Conservation (phyloP, 495 filamentous ascomycete species). For the Lasiosphaeris hirsuta region DNA sequence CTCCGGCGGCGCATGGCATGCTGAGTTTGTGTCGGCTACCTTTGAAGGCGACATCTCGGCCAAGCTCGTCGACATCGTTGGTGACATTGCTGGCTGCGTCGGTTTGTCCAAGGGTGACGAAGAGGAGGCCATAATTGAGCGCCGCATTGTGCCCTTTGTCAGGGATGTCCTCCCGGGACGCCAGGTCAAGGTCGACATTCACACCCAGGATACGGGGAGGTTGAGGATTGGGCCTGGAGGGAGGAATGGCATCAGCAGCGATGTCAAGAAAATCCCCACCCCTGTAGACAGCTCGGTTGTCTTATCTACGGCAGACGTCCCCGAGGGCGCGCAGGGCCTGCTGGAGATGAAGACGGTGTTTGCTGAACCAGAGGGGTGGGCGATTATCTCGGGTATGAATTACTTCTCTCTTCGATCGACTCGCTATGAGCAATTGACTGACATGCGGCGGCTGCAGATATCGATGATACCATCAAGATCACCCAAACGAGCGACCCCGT, state of each 20-base stretch:
- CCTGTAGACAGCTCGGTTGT: constrained; percentile 39
- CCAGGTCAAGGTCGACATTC: constrained; percentile 52
- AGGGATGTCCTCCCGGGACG: constrained; percentile 69
- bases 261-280: constrained; percentile 47
- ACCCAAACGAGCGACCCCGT: constrained; percentile 75
- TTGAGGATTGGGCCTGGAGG: constrained; percentile 67
- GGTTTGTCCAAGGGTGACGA: constrained; percentile 63
- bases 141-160: constrained; percentile 72
- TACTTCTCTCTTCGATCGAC: background rate
- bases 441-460: constrained; percentile 50
- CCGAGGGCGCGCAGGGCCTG: constrained; percentile 44
- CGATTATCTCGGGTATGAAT: constrained; percentile 66
- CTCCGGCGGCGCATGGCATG: constrained; percentile 58
- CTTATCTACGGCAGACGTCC: constrained; percentile 44
- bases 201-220: constrained; percentile 38
- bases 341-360: constrained; percentile 64
- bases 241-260: constrained; percentile 65
- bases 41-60: constrained; percentile 68
- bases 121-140: constrained; percentile 61
- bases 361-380: constrained; percentile 78
- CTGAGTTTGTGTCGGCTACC: constrained; percentile 75
- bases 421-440: background rate
- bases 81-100: constrained; percentile 65
- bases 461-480: constrained; percentile 95
- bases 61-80: constrained; percentile 63